These are phyloP conservation scores for Penicillium samsonianum DNA, from an alignment of 495 filamentous ascomycete species.

Conservation along the genomic window DNA sequence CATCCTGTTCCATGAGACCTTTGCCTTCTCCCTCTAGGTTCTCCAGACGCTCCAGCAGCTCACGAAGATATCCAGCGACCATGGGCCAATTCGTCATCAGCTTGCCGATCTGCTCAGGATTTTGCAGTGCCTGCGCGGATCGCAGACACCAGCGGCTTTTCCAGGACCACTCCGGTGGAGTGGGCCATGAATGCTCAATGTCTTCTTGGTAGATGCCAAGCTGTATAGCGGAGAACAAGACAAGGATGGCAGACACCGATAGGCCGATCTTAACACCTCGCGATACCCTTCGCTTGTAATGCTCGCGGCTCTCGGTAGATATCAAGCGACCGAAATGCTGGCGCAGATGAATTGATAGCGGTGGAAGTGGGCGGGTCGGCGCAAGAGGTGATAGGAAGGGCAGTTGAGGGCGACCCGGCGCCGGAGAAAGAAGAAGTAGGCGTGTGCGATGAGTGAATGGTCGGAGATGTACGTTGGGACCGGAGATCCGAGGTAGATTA, in stretches of 20 bases:
- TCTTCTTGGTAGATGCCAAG: constrained; percentile 65
- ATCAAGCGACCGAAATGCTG: constrained; percentile 66
- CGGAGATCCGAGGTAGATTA: constrained; percentile 11
- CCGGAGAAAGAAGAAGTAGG: constrained; percentile 49
- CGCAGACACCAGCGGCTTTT: constrained; percentile 60
- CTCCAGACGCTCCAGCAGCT: constrained; percentile 61
- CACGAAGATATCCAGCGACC: constrained; percentile 54
- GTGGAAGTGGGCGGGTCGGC: constrained; percentile 36
- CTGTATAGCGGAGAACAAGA: constrained; percentile 53
- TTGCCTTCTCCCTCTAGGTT: constrained; percentile 66
- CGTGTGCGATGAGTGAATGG: constrained; percentile 52
- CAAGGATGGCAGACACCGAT: constrained; percentile 55
- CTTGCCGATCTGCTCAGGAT: constrained; percentile 50
- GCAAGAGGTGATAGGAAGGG: constrained; percentile 69
- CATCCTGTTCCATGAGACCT: constrained; percentile 57
- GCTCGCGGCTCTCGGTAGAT: constrained; percentile 71
- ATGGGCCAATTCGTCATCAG: constrained; percentile 65
- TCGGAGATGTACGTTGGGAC: constrained; percentile 25
- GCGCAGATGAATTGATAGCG: constrained; percentile 45
- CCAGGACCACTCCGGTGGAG: constrained; percentile 73
- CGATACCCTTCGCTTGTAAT: constrained; percentile 64
- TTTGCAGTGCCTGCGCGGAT: constrained; percentile 55
- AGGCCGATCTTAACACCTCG: constrained; percentile 59
- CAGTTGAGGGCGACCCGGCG: constrained; percentile 67
- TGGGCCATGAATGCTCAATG: constrained; percentile 72